Base-by-base conservation (phyloP, 2,329 filamentous ascomycete genomes). In the Pezicula rhizophila region DNA sequence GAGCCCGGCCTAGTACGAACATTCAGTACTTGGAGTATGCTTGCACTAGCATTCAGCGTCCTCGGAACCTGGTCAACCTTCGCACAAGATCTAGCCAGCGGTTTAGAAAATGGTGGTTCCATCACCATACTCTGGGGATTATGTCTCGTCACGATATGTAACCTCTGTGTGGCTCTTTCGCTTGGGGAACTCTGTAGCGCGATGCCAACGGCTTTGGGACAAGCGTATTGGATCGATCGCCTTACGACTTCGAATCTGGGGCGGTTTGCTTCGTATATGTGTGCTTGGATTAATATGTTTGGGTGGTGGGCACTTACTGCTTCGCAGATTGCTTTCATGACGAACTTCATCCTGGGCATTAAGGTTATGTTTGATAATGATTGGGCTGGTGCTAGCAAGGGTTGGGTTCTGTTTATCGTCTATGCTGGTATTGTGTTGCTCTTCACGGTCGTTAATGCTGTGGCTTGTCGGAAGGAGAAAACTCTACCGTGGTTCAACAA, bases 161-260 rank as follows among this genome's bases (percentile, higher is more conserved):
- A 77, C 48, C 45, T 77, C 1, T 78, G 75, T 49, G 75, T 80
- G 37, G 77, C 75, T 11, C 54, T 77, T 3, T 79, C 76, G 3
- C 66, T 80, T 37, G 78, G 76, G 42, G 78, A 81, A 61, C 66
- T 80, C 40, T 73, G 71, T 57, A 79, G 75, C 53, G 73, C 71
- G 53, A 80, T 81, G 77, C 79, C 79, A 4, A 81, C 78, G 0
- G 78, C 78, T 0, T 65, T 81, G 2, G 79, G 79, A 0, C 79
- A 82, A 63, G 78, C 77, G 0, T 80, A 77, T 60, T 82, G 78
- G 77, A 69, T 76, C 1, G 68, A 71, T 51, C 66, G 69, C 8
- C 62, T 77, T 45, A 64, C 70, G 68, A 42, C 62, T 49, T 57
- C 58, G 12, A 62, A 60, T 0, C 40, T 56, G 1, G 78, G 76